These are phyloP conservation scores for Penicillium lagena DNA, from an alignment of 495 filamentous ascomycete genomes.

Conservation along the genomic window DNA sequence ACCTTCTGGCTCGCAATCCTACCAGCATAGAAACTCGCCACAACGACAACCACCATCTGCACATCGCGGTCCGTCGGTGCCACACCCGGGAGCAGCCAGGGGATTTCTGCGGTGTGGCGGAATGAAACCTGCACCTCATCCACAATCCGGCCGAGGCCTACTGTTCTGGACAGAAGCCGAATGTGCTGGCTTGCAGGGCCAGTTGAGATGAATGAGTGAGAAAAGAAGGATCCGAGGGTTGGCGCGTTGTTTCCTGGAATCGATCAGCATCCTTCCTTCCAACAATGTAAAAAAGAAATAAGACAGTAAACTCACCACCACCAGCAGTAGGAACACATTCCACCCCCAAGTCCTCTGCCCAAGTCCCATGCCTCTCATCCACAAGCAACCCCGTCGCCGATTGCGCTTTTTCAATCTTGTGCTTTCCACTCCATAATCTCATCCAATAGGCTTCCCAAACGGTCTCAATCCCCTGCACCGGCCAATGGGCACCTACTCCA, in stretches of 20 bases:
- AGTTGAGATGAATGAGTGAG: constrained; percentile 60
- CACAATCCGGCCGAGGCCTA: constrained; percentile 50
- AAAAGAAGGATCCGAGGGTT: constrained; percentile 58
- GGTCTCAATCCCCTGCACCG: constrained; percentile 51
- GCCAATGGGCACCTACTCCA: constrained; percentile 29
- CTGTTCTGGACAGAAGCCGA: constrained; percentile 65
- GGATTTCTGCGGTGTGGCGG: constrained; percentile 62
- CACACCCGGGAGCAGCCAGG: constrained; percentile 73
- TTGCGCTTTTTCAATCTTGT: constrained; percentile 1
- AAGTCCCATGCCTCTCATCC: not conserved
- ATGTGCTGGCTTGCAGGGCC: constrained; percentile 60
- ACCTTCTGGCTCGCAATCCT: constrained; percentile 71
- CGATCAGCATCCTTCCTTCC: not conserved
- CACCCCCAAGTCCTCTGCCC: constrained; percentile 7
- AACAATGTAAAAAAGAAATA: not conserved
- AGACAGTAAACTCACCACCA: constrained; percentile 33
- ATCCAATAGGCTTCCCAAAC: constrained; percentile 52
- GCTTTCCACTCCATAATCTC: not conserved
- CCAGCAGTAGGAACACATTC: constrained; percentile 25
- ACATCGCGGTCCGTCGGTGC: constrained; percentile 61
- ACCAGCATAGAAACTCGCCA: constrained; percentile 67
- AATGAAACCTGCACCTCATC: constrained; percentile 55
- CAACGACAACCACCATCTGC: constrained; percentile 60
- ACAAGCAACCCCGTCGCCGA: constrained; percentile 6
- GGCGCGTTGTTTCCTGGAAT: constrained; percentile 14